Evolutionary conservation across 2,329 filamentous ascomycete species (phyloP).

Genomic region (Colletotrichum melonis): DNA sequence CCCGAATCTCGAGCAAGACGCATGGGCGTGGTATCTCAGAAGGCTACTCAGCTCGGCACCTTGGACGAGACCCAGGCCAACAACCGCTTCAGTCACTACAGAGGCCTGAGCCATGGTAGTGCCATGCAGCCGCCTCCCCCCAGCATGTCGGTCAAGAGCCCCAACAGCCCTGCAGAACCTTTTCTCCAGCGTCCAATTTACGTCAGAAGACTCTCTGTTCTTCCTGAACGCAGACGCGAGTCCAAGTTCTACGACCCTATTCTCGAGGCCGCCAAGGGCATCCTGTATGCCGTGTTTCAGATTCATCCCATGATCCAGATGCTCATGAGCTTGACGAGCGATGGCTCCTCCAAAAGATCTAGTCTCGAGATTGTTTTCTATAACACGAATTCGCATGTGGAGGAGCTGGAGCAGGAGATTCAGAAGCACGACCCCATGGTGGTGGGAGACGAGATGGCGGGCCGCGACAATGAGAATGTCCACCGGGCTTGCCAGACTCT

Average conservation of each 20-base stretch:
- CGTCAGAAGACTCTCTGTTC: slow-evolving; percentile 70
- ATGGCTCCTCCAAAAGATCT: slow-evolving; percentile 69
- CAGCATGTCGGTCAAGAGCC: slow-evolving; percentile 58
- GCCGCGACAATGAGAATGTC: slow-evolving; percentile 71
- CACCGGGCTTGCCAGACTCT: slow-evolving; percentile 72
- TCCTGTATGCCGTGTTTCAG: slow-evolving; percentile 75
- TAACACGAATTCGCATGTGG: slow-evolving; percentile 74
- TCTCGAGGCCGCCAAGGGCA: slow-evolving; percentile 73
- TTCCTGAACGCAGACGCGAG: slow-evolving; percentile 72
- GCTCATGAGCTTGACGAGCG: slow-evolving; percentile 70
- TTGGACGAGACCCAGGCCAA: slow-evolving; percentile 72
- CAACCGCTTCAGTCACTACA: slow-evolving; percentile 75
- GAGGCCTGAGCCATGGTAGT: slow-evolving; percentile 75
- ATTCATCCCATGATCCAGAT: slow-evolving; percentile 76
- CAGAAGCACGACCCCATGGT: slow-evolving; percentile 67
- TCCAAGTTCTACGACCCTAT: slow-evolving; percentile 71
- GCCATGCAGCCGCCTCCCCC: slow-evolving; percentile 69
- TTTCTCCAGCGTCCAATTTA: slow-evolving; percentile 70
- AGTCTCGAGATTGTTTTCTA: slow-evolving; percentile 76
- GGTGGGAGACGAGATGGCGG: slow-evolving; percentile 60
- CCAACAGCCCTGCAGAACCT: slow-evolving; percentile 69
- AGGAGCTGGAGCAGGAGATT: slow-evolving; percentile 73
- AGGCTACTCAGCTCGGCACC: slow-evolving; percentile 69
- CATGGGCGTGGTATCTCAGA: slow-evolving; percentile 73
- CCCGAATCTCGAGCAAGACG: slow-evolving; percentile 67